Base-by-base conservation (phyloP, 2,329 filamentous ascomycete genomes). In the Neonectria faginata region DNA sequence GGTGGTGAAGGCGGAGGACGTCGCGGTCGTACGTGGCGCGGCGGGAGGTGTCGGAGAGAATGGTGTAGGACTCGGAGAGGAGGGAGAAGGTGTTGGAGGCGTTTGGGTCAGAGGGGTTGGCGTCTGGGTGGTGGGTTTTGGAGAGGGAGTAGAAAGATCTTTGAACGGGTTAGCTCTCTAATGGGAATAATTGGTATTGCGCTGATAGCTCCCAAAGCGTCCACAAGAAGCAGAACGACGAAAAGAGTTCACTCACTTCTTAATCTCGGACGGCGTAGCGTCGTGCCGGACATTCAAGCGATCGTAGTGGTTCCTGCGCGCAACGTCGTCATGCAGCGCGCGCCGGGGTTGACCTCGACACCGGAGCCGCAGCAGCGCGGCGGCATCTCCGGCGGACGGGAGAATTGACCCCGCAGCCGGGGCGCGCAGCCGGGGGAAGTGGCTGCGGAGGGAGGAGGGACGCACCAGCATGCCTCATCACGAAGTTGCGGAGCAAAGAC, bases 111-210 rank as follows among this genome's bases (percentile, higher is more conserved):
- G 86, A 76, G 65, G 86, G 92, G 84, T 98, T 97, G 77, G 90
- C 89, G 84, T 99, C 96, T 1, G 96, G 96, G 80, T 99, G 96
- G 85, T 97, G 91, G 58, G 86, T 82, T 81, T 97, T 97, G 75
- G 94, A 97, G 77, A 98, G 92, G 66, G 86, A 81, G 85, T 97
- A 98, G 87, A 97, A 99, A 70, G 88, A 88, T 74, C 87, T 90
- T 62, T 29, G 42, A 8, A 33, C 31, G 25, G 14, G 54, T 65
- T 33, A 62, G 50, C 12, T 27, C 12, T 29, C 39, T 31, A 20
- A 16, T n/a, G 7, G 6, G 12, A 39, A 39, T 8, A 16, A 14
- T 7, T 7, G 12, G 3, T 8, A 39, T n/a, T 39, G 16, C 18
- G 50, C 20, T 25, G 18, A 16, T 20, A 33, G 22, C 31, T n/a